These are phyloP conservation scores for Trichoderma erinaceum DNA, from an alignment of 495 filamentous ascomycete species.

Conservation along the genomic window DNA sequence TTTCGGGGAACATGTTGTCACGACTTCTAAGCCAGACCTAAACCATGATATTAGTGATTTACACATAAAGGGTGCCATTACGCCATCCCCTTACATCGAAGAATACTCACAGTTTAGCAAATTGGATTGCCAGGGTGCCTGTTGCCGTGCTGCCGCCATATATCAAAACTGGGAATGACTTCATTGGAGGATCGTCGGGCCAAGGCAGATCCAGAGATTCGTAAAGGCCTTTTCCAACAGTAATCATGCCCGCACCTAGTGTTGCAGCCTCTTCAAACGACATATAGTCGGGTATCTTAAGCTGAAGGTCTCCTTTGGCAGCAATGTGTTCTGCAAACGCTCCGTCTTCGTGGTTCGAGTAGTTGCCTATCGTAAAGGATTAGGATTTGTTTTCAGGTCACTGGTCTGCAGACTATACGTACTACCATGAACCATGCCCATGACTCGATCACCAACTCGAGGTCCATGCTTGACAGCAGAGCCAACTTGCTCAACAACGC, in stretches of 20 bases:
- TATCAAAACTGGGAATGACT: constrained; percentile 32
- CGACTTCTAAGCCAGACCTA: constrained; percentile 35
- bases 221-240: constrained; percentile 16
- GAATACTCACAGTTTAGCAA: constrained; percentile 17
- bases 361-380: constrained; percentile 15
- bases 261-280: constrained; percentile 23
- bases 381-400: neutral
- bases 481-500: constrained; percentile 38
- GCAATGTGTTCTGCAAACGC: constrained; percentile 32
- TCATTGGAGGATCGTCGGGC: constrained; percentile 23
- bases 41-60: too few species aligned
- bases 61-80: neutral
- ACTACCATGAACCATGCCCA: constrained; percentile 34
- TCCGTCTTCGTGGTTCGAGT: constrained; percentile 28
- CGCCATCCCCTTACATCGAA: constrained; percentile 19
- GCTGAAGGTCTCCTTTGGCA: constrained; percentile 9
- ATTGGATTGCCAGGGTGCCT: constrained; percentile 41
- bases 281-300: constrained; percentile 20
- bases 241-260: constrained; percentile 20
- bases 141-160: constrained; percentile 43
- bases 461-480: constrained; percentile 22
- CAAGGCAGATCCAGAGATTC: constrained; percentile 24
- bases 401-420: neutral
- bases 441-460: constrained; percentile 31
- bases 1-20: constrained; percentile 49